These are phyloP conservation scores for Diospyros lotus DNA, from an alignment of 148 eudicot genomes.

Conservation along the genomic window DNA sequence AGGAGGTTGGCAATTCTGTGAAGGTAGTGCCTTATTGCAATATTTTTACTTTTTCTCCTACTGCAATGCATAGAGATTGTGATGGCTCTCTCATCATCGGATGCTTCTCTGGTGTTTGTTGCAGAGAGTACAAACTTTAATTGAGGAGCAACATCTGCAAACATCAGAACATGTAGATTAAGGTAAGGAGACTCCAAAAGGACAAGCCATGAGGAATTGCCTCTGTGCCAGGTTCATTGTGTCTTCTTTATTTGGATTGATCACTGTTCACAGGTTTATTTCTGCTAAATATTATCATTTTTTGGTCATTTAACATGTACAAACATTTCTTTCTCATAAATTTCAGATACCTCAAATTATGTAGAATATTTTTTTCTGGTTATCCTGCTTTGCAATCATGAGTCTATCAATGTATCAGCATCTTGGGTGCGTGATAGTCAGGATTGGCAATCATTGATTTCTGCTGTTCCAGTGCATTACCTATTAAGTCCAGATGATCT, in stretches of 20 bases:
- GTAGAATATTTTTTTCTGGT: no score
- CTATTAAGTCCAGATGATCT: neutral
- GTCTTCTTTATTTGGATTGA: neutral
- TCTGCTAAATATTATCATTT: neutral
- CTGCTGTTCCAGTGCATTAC: no score
- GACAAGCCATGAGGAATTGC: neutral
- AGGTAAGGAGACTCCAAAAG: constrained; percentile 25
- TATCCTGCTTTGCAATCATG: no score
- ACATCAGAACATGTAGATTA: constrained; percentile 23
- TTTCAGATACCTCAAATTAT: neutral
- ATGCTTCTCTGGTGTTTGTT: constrained; percentile 13
- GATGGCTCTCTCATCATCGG: neutral
- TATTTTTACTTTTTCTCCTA: neutral
- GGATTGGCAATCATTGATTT: no score
- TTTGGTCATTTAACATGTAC: neutral
- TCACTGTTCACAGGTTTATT: neutral
- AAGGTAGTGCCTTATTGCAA: constrained; percentile 43
- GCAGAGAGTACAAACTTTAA: constrained; percentile 61
- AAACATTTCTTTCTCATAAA: neutral
- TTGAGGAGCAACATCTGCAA: constrained; percentile 47
- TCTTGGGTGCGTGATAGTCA: no score
- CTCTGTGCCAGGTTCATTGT: neutral
- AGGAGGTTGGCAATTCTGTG: constrained; percentile 70
- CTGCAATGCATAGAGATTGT: neutral
- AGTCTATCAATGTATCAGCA: no score